Conservation (phyloP, 2,329 filamentous ascomycete genomes). For the Sporothrix pseudoabietina region DNA sequence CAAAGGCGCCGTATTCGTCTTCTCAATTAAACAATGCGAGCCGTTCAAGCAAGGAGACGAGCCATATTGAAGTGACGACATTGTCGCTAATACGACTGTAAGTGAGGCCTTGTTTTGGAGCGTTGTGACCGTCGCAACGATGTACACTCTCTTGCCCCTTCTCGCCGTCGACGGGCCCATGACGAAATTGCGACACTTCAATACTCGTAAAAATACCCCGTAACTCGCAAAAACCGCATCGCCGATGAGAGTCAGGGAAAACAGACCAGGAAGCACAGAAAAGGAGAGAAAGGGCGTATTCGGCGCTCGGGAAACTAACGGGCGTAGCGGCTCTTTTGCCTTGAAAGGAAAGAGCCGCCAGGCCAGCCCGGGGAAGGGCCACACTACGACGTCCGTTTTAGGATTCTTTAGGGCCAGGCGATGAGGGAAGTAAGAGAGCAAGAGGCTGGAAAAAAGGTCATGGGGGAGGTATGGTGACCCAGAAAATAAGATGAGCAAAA, state of each 20-base stretch:
- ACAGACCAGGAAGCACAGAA: no score
- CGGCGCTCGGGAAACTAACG: constrained; percentile 22
- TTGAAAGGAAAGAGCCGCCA: constrained; percentile 19
- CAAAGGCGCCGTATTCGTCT: not conserved
- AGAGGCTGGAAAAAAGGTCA: not conserved
- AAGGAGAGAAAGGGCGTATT: not conserved
- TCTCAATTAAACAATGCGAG: not conserved
- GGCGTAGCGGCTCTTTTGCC: constrained; percentile 10
- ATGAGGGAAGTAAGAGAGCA: not conserved
- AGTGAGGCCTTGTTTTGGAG: not conserved
- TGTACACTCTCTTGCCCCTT: not conserved
- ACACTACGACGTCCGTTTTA: not conserved
- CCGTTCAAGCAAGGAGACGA: not conserved
- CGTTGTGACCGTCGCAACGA: not conserved
- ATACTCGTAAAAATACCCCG: not conserved
- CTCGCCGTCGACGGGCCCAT: not conserved
- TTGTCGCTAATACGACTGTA: not conserved
- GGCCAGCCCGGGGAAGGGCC: not conserved
- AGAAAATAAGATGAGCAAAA: constrained; percentile 14
- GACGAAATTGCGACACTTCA: constrained; percentile 10
- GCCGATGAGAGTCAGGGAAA: not conserved
- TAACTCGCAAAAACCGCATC: not conserved
- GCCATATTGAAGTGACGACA: not conserved
- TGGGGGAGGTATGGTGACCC: constrained; percentile 8
- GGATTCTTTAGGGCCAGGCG: not conserved